These are phyloP conservation scores for Trichosporon coremiiforme DNA, from an alignment of 1,284 basidiomycete species.

Conservation along the genomic window DNA sequence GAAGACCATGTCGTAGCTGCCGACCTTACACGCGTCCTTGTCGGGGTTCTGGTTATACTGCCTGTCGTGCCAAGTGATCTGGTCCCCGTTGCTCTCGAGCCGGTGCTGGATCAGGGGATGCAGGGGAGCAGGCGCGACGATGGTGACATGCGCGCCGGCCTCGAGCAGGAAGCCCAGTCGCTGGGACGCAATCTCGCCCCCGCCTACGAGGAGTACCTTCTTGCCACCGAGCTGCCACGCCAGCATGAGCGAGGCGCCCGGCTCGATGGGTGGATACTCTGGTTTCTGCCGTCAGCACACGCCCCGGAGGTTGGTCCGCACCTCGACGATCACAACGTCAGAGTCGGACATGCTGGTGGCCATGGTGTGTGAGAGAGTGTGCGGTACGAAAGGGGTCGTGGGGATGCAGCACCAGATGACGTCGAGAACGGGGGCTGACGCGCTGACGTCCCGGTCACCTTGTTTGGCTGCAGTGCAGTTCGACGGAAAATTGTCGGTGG, in stretches of 20 bases:
- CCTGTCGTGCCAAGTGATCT: constrained; percentile 73
- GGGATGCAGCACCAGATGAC: background rate
- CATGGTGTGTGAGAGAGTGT: background rate
- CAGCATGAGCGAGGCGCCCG: constrained; percentile 57
- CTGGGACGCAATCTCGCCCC: constrained; percentile 62
- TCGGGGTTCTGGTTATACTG: constrained; percentile 58
- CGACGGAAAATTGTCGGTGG: constrained; percentile 14
- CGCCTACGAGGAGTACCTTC: constrained; percentile 61
- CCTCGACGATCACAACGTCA: constrained; percentile 12
- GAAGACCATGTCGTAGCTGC: constrained; percentile 81
- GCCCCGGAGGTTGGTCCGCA: background rate
- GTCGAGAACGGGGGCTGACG: background rate
- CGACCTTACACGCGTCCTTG: constrained; percentile 38
- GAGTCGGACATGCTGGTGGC: constrained; percentile 17
- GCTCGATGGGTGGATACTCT: constrained; percentile 41
- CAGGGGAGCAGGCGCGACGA: constrained; percentile 56
- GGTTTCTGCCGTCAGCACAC: background rate
- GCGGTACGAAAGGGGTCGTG: background rate
- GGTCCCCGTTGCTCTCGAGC: constrained; percentile 56
- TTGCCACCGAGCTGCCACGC: constrained; percentile 60
- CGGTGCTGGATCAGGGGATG: constrained; percentile 60
- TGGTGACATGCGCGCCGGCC: constrained; percentile 55
- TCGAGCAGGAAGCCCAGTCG: constrained; percentile 58
- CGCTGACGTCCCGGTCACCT: background rate
- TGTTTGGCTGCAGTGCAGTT: background rate